Base-by-base conservation (phyloP, 2,329 filamentous ascomycete species). In the Trichoderma simmonsii region DNA sequence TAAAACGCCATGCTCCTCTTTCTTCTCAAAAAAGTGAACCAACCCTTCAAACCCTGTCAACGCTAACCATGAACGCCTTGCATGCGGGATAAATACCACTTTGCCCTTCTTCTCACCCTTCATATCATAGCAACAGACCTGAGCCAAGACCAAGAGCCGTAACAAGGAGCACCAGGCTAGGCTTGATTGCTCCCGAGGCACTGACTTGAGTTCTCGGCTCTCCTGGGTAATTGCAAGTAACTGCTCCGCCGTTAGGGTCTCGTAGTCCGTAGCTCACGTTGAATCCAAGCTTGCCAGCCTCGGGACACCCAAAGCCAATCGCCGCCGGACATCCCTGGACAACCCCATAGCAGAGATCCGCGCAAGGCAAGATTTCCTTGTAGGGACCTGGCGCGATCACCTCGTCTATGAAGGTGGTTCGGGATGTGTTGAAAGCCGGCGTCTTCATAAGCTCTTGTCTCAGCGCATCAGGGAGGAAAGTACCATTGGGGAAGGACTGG, bases 351-450 rank as follows among this genome's bases (percentile, higher is more conserved):
- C 96, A 99, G 65, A 98, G 83, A 75, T 97, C 92, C 73, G 93
- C 89, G 78, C 95, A 98, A 0, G 96, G 96, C 9, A 97, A 84
- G 24, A 98, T 85, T 83, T 99, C 96, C 79, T 95, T 97, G 82
- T 99, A 98, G 0, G 96, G 96, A 0, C 96, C 96, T 0, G 96
- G 95, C 73, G 86, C 82, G 72, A 98, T 89, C 1, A 83, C 75
- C 2, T 84, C 77, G 77, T 98, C 94, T 75, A 98, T 96, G 62
- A 88, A 82, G 0, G 86, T 79, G 77, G 94, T 95, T 21, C 95
- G 88, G 14, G 91, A 93, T 9, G 83, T 81, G 62, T 81, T 82
- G 60, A 76, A 78, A 12, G 73, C 76, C 6, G 76, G 78, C 28
- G 73, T 74, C 59, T 72, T 48, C 2, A 71, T 75, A 8, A 80